Evolutionary conservation across 257 asterid species (phyloP), one percentile per base, ranked within the genome.

Genomic region (Galeopsis tetrahit): DNA sequence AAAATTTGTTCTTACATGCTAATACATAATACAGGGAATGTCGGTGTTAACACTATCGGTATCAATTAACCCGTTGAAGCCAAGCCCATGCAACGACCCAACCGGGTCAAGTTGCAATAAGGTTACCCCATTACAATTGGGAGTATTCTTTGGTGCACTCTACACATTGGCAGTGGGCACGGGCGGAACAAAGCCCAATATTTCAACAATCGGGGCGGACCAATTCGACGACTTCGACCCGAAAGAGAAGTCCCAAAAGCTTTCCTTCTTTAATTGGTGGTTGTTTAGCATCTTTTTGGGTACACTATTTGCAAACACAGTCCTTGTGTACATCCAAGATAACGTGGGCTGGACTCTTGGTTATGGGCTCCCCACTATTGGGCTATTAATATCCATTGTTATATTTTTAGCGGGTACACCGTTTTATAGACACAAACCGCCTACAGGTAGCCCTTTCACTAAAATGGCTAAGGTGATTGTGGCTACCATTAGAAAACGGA

Each of bases 231-330:
- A 90, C 60, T 86, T 81, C 58, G 91, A 89, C 17, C 85, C 94
- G 0, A 90, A 84, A 43, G 98, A 93, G 72, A 93, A 93, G 72
- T 75, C 80, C 4, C 96, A 87, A 31, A 93, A 93, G 71, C 90
- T 93, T 6, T 93, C 98, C 44, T 93, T 89, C 86, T 93, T 93
- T 82, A 93, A 93, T 34, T 93, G 98, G 98, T 92, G 98, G 97
- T 83, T 90, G 95, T 93, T 93, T 32, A 82, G 96, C 66, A 93
- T 93, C 15, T 93, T 90, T 32, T 68, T 89, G 8, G 98, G 98
- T 3, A 93, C 96, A n/a, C 83, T 93, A 0, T 90, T 93, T 76
- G 97, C 97, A 53, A 87, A 93, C 74, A 85, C 97, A 0, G 87
- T 85, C 4, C 86, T 93, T 48, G 98, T 93, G 2, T 93, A 89